A percentile compares a stretch with the other conserved stretches of the same genome.
Conservation (phyloP, 2,329 filamentous ascomycete species). For the Alternaria novae-zelandiae region DNA sequence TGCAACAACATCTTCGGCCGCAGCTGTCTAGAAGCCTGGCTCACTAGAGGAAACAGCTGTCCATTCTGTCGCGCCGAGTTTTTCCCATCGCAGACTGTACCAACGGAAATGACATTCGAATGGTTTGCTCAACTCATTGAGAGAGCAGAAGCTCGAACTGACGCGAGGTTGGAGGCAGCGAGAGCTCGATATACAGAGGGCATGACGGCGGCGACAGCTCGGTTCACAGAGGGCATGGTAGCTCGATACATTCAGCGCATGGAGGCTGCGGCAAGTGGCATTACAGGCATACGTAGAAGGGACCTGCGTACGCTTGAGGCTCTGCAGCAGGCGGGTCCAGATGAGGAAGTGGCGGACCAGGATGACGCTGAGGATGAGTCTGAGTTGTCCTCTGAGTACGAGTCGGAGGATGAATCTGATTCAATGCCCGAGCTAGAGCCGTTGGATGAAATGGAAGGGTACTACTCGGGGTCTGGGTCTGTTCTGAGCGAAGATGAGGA, state of each 20-base stretch:
- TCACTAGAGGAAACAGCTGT: not conserved
- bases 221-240: not conserved
- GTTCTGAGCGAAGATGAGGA: not conserved
- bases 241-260: no score
- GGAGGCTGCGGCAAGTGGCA: no score
- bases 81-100: not conserved
- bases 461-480: not conserved
- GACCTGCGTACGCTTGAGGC: not conserved
- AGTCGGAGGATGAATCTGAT: not conserved
- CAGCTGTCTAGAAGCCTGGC: not conserved
- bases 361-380: not conserved
- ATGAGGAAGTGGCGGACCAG: not conserved
- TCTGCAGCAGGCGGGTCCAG: not conserved
- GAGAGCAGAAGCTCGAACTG: not conserved
- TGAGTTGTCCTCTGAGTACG: not conserved
- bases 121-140: not conserved
- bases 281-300: no score
- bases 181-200: not conserved
- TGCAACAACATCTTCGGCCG: constrained; percentile 1
- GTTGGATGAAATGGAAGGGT: not conserved
- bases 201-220: not conserved
- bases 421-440: not conserved
- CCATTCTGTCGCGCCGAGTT: not conserved
- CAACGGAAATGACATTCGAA: not conserved
- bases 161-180: not conserved